A percentile compares a stretch with the other conserved stretches of the same genome.
These are phyloP conservation scores for Suillus clintonianus DNA, from an alignment of 768 basidiomycete genomes.

Conservation along the genomic window DNA sequence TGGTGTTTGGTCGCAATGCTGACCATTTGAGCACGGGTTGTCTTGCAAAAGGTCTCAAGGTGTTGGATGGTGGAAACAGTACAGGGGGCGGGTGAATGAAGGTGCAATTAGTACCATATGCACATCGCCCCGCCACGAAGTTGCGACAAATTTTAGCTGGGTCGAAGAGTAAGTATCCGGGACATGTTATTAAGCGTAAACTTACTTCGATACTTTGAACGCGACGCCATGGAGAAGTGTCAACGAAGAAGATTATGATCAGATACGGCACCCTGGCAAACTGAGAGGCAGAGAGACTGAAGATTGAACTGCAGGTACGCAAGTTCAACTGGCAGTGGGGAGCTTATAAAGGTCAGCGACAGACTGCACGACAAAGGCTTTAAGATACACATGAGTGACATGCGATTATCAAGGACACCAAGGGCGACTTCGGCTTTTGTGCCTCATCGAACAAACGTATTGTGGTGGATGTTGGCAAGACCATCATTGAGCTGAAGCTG, in stretches of 20 bases:
- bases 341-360: conserved; percentile 16
- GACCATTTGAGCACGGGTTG: conserved; percentile 18
- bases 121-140: conserved; percentile 36
- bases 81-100: conserved; percentile 34
- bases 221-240: conserved; percentile 10
- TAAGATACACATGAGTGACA: conserved; percentile 34
- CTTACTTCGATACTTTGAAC: conserved; percentile 35
- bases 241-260: neutral
- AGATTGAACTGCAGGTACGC: conserved; percentile 3
- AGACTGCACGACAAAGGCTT: conserved; percentile 19
- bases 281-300: conserved; percentile 1
- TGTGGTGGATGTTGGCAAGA: conserved; percentile 5
- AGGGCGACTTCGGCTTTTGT: conserved; percentile 8
- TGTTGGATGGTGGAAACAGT: conserved; percentile 11
- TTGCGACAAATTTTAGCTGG: conserved; percentile 41
- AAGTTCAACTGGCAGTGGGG: neutral
- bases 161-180: conserved; percentile 8
- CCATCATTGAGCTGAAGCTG: neutral
- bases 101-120: conserved; percentile 39
- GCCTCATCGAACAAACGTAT: conserved; percentile 12
- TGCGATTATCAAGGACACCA: conserved; percentile 29
- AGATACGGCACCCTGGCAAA: neutral
- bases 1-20: conserved; percentile 15
- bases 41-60: conserved; percentile 17
- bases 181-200: conserved; percentile 4